Percentiles rank a stretch among this genome's conserved stretches.
phyloP scores from a whole-genome alignment of 345 rosid species.

The Citrus trifoliata region DNA sequence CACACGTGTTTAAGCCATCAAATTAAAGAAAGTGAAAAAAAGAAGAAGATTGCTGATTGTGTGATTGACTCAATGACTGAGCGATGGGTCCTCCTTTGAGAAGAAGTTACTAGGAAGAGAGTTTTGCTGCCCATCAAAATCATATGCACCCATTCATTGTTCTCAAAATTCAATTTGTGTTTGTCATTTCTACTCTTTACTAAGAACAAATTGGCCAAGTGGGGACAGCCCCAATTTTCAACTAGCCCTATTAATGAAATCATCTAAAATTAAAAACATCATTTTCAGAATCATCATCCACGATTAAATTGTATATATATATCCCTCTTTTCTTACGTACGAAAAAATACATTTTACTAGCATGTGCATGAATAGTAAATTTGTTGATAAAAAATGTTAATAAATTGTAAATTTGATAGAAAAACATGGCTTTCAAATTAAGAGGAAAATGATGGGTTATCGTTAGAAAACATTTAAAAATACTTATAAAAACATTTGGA shows the following conservation, averaged over 20 bases:
- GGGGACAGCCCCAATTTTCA: neutral
- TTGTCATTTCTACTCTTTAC: neutral
- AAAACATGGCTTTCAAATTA: too few species aligned
- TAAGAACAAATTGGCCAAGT: neutral
- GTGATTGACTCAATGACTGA: conserved; percentile 1
- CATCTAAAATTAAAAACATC: neutral
- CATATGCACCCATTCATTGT: neutral
- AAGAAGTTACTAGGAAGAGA: neutral
- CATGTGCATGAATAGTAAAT: too few species aligned
- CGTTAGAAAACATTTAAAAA: too few species aligned
- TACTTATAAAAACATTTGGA: neutral
- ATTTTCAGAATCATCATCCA: too few species aligned
- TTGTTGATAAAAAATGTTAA: too few species aligned
- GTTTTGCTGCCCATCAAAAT: neutral
- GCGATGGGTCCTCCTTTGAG: neutral
- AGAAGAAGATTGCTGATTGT: neutral
- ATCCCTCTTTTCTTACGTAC: too few species aligned
- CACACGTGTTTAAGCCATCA: conserved; percentile 13
- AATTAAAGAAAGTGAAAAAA: neutral
- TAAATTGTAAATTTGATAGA: too few species aligned
- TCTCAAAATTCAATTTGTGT: neutral
- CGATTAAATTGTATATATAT: too few species aligned
- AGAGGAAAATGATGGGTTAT: too few species aligned
- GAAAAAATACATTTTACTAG: too few species aligned
- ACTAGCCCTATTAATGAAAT: neutral